Percentiles rank a stretch among this genome's conserved stretches.
These are phyloP conservation scores for Aureobasidium sp. DNA, from an alignment of 2,329 filamentous ascomycete species.

Conservation along the genomic window DNA sequence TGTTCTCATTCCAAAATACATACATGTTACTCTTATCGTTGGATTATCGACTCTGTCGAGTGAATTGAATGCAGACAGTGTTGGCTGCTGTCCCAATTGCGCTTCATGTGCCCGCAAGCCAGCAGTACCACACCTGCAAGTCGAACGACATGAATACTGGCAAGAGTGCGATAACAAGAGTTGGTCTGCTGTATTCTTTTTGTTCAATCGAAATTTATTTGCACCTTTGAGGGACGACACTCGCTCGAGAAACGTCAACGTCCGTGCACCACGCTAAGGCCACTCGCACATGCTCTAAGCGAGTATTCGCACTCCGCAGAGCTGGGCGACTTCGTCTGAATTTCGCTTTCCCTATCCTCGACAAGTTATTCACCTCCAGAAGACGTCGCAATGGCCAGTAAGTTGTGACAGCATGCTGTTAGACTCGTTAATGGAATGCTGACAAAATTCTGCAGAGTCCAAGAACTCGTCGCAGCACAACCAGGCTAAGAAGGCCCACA, in stretches of 20 bases:
- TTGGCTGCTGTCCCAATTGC: neutral
- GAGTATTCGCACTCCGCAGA: neutral
- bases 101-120: neutral
- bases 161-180: neutral
- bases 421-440: neutral
- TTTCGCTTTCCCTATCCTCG: conserved; percentile 12
- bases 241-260: neutral
- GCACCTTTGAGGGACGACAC: neutral
- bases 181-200: neutral
- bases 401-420: conserved; percentile 31
- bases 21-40: too few species aligned
- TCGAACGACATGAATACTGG: too few species aligned
- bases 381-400: conserved; percentile 63
- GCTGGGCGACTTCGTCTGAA: neutral
- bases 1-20: neutral
- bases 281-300: conserved; percentile 2
- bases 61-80: neutral
- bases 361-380: conserved; percentile 23
- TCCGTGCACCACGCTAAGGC: conserved; percentile 1
- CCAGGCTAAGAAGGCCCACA: conserved; percentile 96
- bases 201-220: neutral
- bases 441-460: conserved; percentile 60
- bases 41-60: neutral
- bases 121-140: neutral
- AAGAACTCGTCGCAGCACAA: conserved; percentile 99